Percentiles rank a stretch among this genome's conserved stretches.
Evolutionary conservation across 345 rosid species (phyloP).

Genomic region (Fremontodendron californicum): DNA sequence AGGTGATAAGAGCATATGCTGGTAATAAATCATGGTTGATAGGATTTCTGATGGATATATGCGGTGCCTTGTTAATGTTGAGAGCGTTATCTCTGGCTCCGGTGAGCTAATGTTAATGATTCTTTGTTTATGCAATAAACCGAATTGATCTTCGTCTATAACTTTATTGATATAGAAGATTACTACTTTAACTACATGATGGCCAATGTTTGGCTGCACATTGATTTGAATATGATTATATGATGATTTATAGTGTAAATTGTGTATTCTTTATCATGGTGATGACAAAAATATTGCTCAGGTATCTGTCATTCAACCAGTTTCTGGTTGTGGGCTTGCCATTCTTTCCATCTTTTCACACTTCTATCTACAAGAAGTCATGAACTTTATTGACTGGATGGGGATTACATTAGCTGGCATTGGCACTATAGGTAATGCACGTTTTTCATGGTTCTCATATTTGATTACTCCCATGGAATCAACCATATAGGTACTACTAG

Average conservation of each 20-base stretch:
- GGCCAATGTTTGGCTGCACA: background rate
- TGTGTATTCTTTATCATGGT: slow-evolving; percentile 2
- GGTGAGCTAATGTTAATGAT: slow-evolving; percentile 41
- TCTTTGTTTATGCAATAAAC: background rate
- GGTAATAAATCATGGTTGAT: slow-evolving; percentile 68
- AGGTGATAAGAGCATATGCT: slow-evolving; percentile 21
- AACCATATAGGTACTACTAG: background rate
- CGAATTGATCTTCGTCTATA: background rate
- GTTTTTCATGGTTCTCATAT: slow-evolving; percentile 18
- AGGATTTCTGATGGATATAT: slow-evolving; percentile 88
- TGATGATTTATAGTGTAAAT: background rate
- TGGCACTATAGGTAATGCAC: slow-evolving; percentile 86
- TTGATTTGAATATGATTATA: background rate
- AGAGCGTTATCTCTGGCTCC: slow-evolving; percentile 88
- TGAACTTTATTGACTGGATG: slow-evolving; percentile 93
- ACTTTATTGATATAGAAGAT: background rate
- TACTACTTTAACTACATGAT: background rate
- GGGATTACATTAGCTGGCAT: slow-evolving; percentile 91
- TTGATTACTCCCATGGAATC: background rate
- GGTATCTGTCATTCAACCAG: slow-evolving; percentile 98
- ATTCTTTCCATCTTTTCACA: slow-evolving; percentile 88
- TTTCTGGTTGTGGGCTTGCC: slow-evolving; percentile 97
- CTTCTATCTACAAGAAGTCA: slow-evolving; percentile 88
- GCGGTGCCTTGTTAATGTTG: slow-evolving; percentile 90
- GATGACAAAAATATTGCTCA: slow-evolving; percentile 27